phyloP scores from a whole-genome alignment of 169 alveolate species.

The Eimeria tenella region DNA sequence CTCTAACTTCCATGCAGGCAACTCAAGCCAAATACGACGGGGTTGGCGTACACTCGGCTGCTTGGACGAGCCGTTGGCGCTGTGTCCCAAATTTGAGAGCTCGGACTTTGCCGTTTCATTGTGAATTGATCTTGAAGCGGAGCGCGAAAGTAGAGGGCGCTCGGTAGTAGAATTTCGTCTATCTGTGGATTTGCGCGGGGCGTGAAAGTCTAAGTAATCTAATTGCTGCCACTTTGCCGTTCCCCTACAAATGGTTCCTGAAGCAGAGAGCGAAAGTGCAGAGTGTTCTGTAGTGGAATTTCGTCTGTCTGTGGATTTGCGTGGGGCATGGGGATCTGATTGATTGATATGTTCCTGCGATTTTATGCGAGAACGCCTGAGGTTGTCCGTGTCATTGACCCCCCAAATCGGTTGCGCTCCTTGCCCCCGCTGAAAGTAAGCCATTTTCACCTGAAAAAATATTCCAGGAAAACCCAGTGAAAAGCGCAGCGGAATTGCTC shows the following conservation, averaged over 20 bases:
- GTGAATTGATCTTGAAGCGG: not conserved
- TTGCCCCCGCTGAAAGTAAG: too few species aligned
- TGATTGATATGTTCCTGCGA: not conserved
- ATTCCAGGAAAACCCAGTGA: too few species aligned
- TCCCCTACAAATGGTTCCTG: not conserved
- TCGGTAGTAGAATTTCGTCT: not conserved
- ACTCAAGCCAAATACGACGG: conserved; percentile 56
- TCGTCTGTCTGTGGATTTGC: too few species aligned
- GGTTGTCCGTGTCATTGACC: too few species aligned
- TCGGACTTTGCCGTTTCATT: not conserved
- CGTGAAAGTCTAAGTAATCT: not conserved
- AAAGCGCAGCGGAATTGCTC: too few species aligned
- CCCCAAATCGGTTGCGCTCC: too few species aligned
- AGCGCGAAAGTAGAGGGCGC: not conserved
- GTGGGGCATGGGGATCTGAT: too few species aligned
- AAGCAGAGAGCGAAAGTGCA: not conserved
- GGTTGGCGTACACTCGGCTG: not conserved
- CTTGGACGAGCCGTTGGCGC: conserved; percentile 12
- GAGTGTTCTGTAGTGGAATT: not conserved
- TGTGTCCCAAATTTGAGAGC: not conserved
- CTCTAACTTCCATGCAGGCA: conserved; percentile 57
- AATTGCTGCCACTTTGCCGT: not conserved
- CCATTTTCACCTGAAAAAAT: too few species aligned
- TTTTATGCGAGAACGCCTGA: too few species aligned
- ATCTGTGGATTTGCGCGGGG: too few species aligned